Base-by-base conservation (phyloP, 2,329 filamentous ascomycete species). In the Diplodia intermedia region DNA sequence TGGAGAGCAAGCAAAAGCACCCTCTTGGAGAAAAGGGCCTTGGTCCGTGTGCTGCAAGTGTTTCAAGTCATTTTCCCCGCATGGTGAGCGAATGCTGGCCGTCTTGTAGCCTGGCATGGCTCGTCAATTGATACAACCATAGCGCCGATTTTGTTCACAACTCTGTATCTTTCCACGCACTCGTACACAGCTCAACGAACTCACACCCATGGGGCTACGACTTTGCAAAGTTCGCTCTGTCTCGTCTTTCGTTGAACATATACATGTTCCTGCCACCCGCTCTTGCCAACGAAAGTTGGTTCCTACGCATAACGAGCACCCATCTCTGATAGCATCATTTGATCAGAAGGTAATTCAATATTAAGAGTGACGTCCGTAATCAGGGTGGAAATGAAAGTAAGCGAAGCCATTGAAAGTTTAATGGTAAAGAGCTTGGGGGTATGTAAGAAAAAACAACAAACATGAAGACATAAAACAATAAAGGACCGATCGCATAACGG, bases 381-480 rank as follows among this genome's bases (percentile, higher is more conserved):
- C 40, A n/a, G 15, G 56, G 47, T 40, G 15, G 26, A 18, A 54
- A 47, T 40, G 63, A 66, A 50, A 33, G 38, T 14, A 56, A 20
- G 36, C 18, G 38, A 66, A 56, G 55, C 31, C 52, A 65, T n/a
- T 20, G 9, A 54, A 65, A 15, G 29, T 55, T 23, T 40, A 23
- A 23, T 57, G 43, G 36, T 40, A 62, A 62, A 49, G 40, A 33
- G 38, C 63, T 66, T 66, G 38, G 63, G 63, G 63, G 63, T 66
- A 66, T 66, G 63, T 66, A 54, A 38, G 36, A 38, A 63, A 50
- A 65, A 65, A 55, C 62, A 65, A 55, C 49, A 66, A 52, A 47
- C 52, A 66, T 47, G 43, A 56, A 66, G 38, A 40, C 36, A 38
- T 33, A 31, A 31, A 54, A 36, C 33, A 65, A 6, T 14, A 55